A percentile compares a stretch with the other conserved stretches of the same genome.
phyloP scores from a whole-genome alignment of 2,329 filamentous ascomycete genomes.

The Fusarium sp. region DNA sequence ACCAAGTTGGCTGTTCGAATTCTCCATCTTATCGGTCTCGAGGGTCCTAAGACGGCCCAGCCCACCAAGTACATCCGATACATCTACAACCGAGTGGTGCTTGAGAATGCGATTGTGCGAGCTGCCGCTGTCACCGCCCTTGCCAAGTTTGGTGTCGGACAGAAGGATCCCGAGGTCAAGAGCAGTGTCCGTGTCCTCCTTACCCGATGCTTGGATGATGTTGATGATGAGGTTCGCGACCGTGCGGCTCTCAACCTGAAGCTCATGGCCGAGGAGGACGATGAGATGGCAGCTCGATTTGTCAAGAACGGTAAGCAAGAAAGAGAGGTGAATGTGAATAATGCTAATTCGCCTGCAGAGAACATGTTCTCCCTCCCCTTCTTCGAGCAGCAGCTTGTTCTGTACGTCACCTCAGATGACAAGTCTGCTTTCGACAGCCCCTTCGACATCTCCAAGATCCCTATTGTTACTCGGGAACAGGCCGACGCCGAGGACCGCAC shows the following conservation, averaged over 20 bases:
- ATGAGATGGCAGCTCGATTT: conserved; percentile 84
- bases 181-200: conserved; percentile 92
- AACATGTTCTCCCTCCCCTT: conserved; percentile 94
- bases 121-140: conserved; percentile 94
- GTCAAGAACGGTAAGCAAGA: conserved; percentile 80
- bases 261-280: conserved; percentile 91
- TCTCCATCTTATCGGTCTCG: conserved; percentile 88
- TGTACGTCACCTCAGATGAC: conserved; percentile 94
- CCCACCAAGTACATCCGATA: conserved; percentile 99
- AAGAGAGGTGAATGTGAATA: neutral
- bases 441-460: conserved; percentile 91
- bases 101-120: conserved; percentile 95
- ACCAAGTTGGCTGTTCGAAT: conserved; percentile 97
- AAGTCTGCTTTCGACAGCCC: conserved; percentile 82
- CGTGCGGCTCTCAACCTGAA: conserved; percentile 91
- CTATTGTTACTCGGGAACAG: conserved; percentile 93
- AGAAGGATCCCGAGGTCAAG: conserved; percentile 97
- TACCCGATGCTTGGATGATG: conserved; percentile 92
- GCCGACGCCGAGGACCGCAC: conserved; percentile 94
- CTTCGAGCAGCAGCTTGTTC: conserved; percentile 95
- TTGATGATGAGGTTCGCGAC: conserved; percentile 96
- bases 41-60: conserved; percentile 93
- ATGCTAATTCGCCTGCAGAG: conserved; percentile 61
- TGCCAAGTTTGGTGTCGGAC: conserved; percentile 95
- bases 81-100: conserved; percentile 97